A percentile compares a stretch with the other conserved stretches of the same genome.
phyloP scores from a whole-genome alignment of 345 rosid genomes.

The Cardamine resedifolia region DNA sequence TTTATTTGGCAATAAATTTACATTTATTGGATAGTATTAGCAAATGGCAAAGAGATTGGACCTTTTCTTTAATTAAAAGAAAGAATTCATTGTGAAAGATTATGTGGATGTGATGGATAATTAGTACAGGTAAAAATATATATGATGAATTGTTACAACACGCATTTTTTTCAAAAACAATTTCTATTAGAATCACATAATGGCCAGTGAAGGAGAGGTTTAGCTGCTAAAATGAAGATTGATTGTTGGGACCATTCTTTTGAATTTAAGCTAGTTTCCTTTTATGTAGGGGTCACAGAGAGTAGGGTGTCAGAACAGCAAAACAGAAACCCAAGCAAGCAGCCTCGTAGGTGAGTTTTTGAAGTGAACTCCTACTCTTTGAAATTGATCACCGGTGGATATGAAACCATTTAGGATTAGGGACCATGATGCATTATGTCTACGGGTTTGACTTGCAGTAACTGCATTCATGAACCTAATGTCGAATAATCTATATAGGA shows the following conservation, averaged over 20 bases:
- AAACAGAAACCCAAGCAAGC: constrained; percentile 33
- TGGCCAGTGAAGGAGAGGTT: neutral
- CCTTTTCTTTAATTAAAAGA: neutral
- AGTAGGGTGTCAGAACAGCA: constrained; percentile 13
- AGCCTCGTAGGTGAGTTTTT: constrained; percentile 37
- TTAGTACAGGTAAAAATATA: neutral
- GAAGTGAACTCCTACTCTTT: neutral
- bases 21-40: neutral
- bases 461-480: neutral
- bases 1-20: neutral
- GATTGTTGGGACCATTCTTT: neutral
- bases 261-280: constrained; percentile 5
- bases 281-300: constrained; percentile 22
- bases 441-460: neutral
- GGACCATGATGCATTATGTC: neutral
- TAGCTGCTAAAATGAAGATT: constrained; percentile 1
- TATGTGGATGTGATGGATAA: neutral
- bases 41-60: constrained; percentile 6
- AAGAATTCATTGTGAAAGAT: neutral
- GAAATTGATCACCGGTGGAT: neutral
- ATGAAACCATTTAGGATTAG: neutral
- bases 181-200: neutral
- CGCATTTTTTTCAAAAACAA: neutral
- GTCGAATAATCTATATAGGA: neutral
- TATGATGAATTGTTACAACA: neutral